Evolutionary conservation across 75 land plant species (phyloP).

Genomic region (Sequoia sempervirens): DNA sequence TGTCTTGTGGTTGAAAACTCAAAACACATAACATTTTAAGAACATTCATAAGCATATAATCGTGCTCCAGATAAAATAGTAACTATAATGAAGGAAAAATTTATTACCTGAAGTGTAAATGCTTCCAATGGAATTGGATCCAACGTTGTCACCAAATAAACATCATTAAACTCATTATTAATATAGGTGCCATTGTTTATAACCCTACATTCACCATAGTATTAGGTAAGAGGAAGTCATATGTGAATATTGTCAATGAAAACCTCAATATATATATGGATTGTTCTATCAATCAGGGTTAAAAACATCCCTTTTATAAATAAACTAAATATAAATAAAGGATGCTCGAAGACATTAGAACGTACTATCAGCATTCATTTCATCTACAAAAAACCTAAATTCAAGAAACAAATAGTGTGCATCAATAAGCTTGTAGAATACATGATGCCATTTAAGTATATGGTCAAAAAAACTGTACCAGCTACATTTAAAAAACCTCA

Average conservation of each 20-base stretch:
- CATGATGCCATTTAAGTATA: background rate
- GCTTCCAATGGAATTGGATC: slow-evolving; percentile 84
- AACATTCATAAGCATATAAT: background rate
- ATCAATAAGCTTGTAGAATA: background rate
- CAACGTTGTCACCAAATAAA: slow-evolving; percentile 76
- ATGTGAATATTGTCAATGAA: background rate
- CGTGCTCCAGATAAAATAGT: background rate
- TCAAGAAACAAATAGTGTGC: background rate
- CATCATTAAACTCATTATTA: slow-evolving; percentile 88
- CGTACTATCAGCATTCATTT: background rate
- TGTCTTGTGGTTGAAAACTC: background rate
- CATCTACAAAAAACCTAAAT: background rate
- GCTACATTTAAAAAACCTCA: background rate
- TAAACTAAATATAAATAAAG: background rate
- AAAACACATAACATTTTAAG: too few relatives aligned
- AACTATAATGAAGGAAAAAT: background rate
- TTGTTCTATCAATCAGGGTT: background rate
- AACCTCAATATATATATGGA: background rate
- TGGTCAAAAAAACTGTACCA: background rate
- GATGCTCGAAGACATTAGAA: background rate
- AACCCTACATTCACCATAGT: slow-evolving; percentile 42
- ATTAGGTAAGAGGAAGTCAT: background rate
- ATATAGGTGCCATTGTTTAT: slow-evolving; percentile 77
- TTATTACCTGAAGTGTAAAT: slow-evolving; percentile 82
- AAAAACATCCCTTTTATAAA: background rate